Percentiles rank a stretch among this genome's conserved stretches.
These are phyloP conservation scores for Pichia insulana DNA, from an alignment of 805 yeast genomes.

Conservation along the genomic window DNA sequence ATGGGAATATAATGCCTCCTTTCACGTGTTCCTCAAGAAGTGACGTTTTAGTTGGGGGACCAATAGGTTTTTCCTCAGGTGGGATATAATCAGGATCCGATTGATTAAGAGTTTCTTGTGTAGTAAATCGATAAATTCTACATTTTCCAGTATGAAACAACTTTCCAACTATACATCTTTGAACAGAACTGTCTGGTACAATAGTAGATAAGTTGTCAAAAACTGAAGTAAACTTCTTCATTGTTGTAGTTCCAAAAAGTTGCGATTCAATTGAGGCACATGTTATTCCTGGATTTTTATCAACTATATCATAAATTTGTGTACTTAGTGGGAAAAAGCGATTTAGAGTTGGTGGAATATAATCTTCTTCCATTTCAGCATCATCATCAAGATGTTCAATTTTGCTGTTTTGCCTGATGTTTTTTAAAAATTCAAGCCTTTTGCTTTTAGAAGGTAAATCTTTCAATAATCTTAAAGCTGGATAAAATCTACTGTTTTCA, in stretches of 20 bases:
- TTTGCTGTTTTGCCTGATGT: slow-evolving; percentile 7
- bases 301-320: slow-evolving; percentile 45
- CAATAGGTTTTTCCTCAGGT: background rate
- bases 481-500: slow-evolving; percentile 16
- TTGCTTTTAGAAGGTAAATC: slow-evolving; percentile 15
- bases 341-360: slow-evolving; percentile 20
- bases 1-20: slow-evolving; percentile 1
- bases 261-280: slow-evolving; percentile 43
- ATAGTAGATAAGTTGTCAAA: slow-evolving; percentile 13
- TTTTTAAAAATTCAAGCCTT: slow-evolving; percentile 9
- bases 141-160: slow-evolving; percentile 46
- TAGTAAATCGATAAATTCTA: slow-evolving; percentile 50
- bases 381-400: slow-evolving; percentile 10
- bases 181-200: slow-evolving; percentile 17
- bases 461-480: slow-evolving; percentile 19
- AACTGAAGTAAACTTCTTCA: slow-evolving; percentile 9
- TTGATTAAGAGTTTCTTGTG: slow-evolving; percentile 8
- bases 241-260: slow-evolving; percentile 39
- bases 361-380: slow-evolving; percentile 9
- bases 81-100: slow-evolving; percentile 1
- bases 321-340: slow-evolving; percentile 51
- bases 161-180: slow-evolving; percentile 10
- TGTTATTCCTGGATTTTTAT: slow-evolving; percentile 46
- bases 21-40: slow-evolving; percentile 9
- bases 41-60: background rate